Evolutionary conservation across 805 yeast species (phyloP).

Genomic region (Hanseniaspora taiwanica): DNA sequence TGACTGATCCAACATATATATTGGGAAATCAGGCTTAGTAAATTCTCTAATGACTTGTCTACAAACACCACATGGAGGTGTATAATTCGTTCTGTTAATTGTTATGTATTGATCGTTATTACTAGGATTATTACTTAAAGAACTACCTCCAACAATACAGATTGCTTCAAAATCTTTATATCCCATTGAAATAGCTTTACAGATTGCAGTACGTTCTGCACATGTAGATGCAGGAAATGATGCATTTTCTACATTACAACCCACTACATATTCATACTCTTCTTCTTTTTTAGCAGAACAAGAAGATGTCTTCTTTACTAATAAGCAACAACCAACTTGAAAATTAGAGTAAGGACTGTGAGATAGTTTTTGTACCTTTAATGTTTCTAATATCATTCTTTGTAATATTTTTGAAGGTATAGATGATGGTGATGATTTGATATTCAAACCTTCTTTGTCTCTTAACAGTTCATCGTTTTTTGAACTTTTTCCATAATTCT

Average conservation of each 20-base stretch:
- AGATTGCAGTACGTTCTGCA: conserved; percentile 61
- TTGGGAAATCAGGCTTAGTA: conserved; percentile 34
- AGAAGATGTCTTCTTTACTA: conserved; percentile 26
- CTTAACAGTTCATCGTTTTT: background rate
- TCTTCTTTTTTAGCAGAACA: conserved; percentile 21
- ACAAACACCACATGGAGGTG: conserved; percentile 91
- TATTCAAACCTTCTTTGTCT: background rate
- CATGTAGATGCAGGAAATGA: conserved; percentile 71
- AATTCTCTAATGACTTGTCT: conserved; percentile 85
- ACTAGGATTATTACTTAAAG: background rate
- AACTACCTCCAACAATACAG: conserved; percentile 47
- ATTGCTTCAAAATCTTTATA: conserved; percentile 25
- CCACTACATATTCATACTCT: conserved; percentile 28
- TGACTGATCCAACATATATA: conserved; percentile 66
- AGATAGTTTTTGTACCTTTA: conserved; percentile 28
- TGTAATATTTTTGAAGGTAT: conserved; percentile 16
- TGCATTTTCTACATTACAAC: conserved; percentile 92
- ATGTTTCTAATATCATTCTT: conserved; percentile 19
- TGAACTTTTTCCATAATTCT: no score
- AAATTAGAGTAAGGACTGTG: conserved; percentile 37
- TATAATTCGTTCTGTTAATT: conserved; percentile 29
- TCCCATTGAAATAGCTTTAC: conserved; percentile 34
- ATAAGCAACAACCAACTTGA: conserved; percentile 65
- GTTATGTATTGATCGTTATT: background rate
- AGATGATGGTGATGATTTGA: no score